Percentiles rank a stretch among this genome's conserved stretches.
Evolutionary conservation across 257 asterid genomes (phyloP).

Genomic region (Thymus mandschuricus): DNA sequence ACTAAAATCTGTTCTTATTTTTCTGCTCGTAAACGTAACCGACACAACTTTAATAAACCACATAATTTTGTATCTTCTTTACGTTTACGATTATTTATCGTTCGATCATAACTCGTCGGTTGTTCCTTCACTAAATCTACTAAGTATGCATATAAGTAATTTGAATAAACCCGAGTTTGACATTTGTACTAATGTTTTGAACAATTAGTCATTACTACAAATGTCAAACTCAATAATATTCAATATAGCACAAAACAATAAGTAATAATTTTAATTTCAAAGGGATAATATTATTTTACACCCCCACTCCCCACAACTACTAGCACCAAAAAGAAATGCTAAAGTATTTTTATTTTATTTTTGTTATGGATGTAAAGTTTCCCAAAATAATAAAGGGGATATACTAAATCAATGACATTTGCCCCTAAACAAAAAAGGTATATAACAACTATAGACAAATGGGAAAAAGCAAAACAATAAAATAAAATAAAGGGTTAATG

Average conservation of each 20-base stretch:
- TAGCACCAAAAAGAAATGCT: neutral
- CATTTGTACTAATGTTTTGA: neutral
- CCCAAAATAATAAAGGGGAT: constrained; percentile 12
- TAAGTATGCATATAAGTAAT: no score
- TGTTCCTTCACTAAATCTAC: no score
- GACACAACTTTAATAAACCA: no score
- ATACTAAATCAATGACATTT: constrained; percentile 21
- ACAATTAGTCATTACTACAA: neutral
- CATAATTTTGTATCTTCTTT: no score
- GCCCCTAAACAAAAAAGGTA: constrained; percentile 2
- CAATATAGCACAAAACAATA: neutral
- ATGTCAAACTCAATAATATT: neutral
- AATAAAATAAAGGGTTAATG: no score
- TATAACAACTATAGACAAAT: constrained; percentile 19
- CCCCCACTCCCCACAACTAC: neutral
- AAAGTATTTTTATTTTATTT: neutral
- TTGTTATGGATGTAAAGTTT: neutral
- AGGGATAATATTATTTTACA: neutral
- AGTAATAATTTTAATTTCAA: no score
- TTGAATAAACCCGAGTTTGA: no score
- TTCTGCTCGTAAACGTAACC: no score
- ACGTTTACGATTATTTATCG: no score
- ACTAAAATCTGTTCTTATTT: no score
- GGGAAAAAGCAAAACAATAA: constrained; percentile 11
- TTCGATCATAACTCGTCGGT: no score